Conservation (phyloP, 495 filamentous ascomycete species). For the Neurospora africana region DNA sequence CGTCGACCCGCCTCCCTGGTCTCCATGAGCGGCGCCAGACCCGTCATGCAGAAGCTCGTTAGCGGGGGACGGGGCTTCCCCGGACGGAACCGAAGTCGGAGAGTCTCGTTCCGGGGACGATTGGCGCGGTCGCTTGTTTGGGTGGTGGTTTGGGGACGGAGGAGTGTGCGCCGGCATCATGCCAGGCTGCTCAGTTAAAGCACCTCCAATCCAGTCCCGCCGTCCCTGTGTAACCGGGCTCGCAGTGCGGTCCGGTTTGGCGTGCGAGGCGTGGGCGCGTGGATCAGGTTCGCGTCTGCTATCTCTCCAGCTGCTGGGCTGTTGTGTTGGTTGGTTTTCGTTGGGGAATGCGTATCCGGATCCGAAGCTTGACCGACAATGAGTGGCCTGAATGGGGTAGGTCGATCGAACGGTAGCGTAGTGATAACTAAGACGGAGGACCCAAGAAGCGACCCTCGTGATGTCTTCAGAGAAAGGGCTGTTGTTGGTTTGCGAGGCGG, state of each 20-base stretch:
- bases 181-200: slow-evolving; percentile 4
- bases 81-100: slow-evolving; percentile 26
- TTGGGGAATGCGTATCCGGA: not conserved
- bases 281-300: not conserved
- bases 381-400: not conserved
- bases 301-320: not conserved
- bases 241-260: not conserved
- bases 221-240: not conserved
- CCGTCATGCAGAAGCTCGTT: slow-evolving; percentile 27
- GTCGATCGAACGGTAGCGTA: not conserved
- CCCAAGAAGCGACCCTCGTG: not conserved
- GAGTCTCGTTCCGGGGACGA: slow-evolving; percentile 39
- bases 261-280: not conserved
- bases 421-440: not conserved
- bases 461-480: not conserved
- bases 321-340: not conserved
- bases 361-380: not conserved
- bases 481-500: not conserved
- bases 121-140: slow-evolving; percentile 40
- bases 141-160: slow-evolving; percentile 33
- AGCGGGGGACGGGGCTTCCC: slow-evolving; percentile 18
- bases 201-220: not conserved
- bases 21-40: slow-evolving; percentile 3
- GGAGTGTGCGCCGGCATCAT: slow-evolving; percentile 31
- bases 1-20: slow-evolving; percentile 1